phyloP scores from a whole-genome alignment of 345 rosid species.

The Populus davidiana region DNA sequence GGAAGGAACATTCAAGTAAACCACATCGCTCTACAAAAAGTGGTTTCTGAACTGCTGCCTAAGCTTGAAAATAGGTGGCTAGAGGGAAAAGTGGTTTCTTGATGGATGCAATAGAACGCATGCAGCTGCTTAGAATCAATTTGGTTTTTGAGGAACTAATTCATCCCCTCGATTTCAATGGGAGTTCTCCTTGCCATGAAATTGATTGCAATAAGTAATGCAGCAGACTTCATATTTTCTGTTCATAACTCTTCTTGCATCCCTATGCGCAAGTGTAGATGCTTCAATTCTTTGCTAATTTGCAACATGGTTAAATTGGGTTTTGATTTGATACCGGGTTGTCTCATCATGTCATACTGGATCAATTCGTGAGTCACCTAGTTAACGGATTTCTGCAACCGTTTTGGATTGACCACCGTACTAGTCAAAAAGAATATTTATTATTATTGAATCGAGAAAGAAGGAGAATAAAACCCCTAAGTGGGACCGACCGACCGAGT shows the following conservation, averaged over 20 bases:
- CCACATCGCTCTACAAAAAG: constrained; percentile 43
- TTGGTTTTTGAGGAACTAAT: constrained; percentile 8
- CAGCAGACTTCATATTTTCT: not conserved
- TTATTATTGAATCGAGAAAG: too few relatives aligned
- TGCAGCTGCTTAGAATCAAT: not conserved
- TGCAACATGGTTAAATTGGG: too few relatives aligned
- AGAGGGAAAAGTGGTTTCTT: constrained; percentile 45
- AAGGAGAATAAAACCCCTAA: too few relatives aligned
- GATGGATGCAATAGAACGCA: constrained; percentile 19
- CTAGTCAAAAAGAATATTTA: too few relatives aligned
- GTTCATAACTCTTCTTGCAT: not conserved
- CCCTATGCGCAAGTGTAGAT: not conserved
- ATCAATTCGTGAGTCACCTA: too few relatives aligned
- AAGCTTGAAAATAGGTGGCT: constrained; percentile 51
- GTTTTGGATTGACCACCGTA: too few relatives aligned
- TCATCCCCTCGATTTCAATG: not conserved
- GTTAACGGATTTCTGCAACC: too few relatives aligned
- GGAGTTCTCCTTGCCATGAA: constrained; percentile 7
- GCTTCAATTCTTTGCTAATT: too few relatives aligned
- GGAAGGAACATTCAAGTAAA: constrained; percentile 39
- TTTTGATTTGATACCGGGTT: too few relatives aligned
- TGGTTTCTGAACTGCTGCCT: constrained; percentile 64
- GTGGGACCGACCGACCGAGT: too few relatives aligned
- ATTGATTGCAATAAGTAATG: not conserved
- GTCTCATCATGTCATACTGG: too few relatives aligned